phyloP scores from a whole-genome alignment of 2,329 filamentous ascomycete species.

The Aureobasidium uvarum region DNA sequence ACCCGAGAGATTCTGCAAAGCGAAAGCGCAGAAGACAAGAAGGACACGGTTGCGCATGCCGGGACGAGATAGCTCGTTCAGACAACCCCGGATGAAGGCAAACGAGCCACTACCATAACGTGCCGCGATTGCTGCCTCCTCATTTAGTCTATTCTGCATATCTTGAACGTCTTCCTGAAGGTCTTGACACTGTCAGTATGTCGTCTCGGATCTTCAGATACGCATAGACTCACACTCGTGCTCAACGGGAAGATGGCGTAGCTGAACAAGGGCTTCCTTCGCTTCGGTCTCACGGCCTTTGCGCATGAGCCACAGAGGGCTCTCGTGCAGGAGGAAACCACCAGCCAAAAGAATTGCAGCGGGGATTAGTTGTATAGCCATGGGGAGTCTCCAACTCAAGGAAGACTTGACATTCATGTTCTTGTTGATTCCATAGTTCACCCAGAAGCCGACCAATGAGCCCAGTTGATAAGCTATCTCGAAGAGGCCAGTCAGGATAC shows the following conservation, averaged over 20 bases:
- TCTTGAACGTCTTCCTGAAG: slow-evolving; percentile 32
- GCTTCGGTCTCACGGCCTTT: slow-evolving; percentile 31
- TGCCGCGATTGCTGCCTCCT: slow-evolving; percentile 32
- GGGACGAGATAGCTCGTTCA: slow-evolving; percentile 36
- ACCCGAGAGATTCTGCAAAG: slow-evolving; percentile 35
- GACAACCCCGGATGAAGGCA: slow-evolving; percentile 37
- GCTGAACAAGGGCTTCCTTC: slow-evolving; percentile 29
- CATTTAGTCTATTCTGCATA: slow-evolving; percentile 31
- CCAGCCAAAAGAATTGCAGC: slow-evolving; percentile 36
- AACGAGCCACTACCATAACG: slow-evolving; percentile 31
- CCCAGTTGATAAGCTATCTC: slow-evolving; percentile 40
- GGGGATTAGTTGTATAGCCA: slow-evolving; percentile 39
- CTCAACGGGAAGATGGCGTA: slow-evolving; percentile 31
- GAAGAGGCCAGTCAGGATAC: slow-evolving; percentile 39
- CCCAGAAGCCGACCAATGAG: slow-evolving; percentile 40
- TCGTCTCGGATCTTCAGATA: not conserved
- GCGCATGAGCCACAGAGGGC: slow-evolving; percentile 37
- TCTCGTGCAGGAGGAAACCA: slow-evolving; percentile 36
- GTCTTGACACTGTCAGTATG: slow-evolving; percentile 37
- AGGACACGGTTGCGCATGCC: slow-evolving; percentile 41
- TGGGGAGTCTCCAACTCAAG: slow-evolving; percentile 35
- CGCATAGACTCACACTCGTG: slow-evolving; percentile 28
- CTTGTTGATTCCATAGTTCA: slow-evolving; percentile 37
- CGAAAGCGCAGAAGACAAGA: slow-evolving; percentile 34
- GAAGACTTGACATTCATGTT: slow-evolving; percentile 34